Base-by-base conservation (phyloP, 1,139 yeast genomes). In the Sugiyamaella grinbergsii region DNA sequence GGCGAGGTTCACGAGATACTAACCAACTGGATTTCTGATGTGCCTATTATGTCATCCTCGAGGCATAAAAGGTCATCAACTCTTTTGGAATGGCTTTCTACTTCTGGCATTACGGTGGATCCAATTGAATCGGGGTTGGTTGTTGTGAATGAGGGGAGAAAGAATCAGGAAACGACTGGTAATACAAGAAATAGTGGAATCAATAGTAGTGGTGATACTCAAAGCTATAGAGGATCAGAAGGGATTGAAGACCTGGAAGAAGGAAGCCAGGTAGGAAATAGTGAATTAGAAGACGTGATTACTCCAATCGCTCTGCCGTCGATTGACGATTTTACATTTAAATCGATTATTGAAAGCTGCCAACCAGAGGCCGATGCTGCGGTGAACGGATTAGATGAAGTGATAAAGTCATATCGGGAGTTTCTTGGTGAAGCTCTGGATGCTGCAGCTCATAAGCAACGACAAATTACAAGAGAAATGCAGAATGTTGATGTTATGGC, bases 261-360 rank as follows among this genome's bases (percentile, higher is more conserved):
- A 3, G 15, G 19, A 11, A 31, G 23, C 4, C 29, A 31, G 23
- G 41, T 16, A n/a, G 31, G 11, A 20, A 41, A 37, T 15, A 44
- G 34, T 10, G 36, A 5, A 33, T 38, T n/a, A n/a, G n/a, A n/a
- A n/a, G 42, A 38, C 7, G 11, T 38, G 20, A 7, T 7, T 23
- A 10, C 4, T 13, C 40, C 24, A 4, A 42, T 43, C 2, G 33
- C 44, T 6, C 40, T 49, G 6, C 48, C 48, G 2, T 15, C 36
- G 15, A 37, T 42, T n/a, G 31, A 22, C 7, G 52, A 42, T 18
- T 49, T 49, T 32, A 15, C 47, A 7, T 49, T 49, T 32, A 43
- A 37, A 28, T 31, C 32, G 7, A 49, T 49, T 10, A 23, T 49
- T 13, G 18, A 32, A 22, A 26, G 19, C 24, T 36, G 41, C n/a